A percentile compares a stretch with the other conserved stretches of the same genome.
Evolutionary conservation across 345 rosid genomes (phyloP).

Genomic region (Abelmoschus esculentus): DNA sequence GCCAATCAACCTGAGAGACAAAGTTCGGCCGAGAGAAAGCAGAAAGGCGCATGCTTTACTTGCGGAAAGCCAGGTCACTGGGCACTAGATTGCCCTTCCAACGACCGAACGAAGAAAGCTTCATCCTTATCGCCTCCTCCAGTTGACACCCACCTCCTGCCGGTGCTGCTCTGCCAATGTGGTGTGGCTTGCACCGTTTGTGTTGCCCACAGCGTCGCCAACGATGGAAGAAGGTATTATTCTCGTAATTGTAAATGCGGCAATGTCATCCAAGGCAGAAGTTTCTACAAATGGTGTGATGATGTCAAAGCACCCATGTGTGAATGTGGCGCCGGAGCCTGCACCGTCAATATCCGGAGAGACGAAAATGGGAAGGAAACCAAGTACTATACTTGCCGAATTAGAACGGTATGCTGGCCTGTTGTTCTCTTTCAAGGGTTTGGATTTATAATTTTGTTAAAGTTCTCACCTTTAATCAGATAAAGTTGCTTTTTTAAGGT

Average conservation of each 20-base stretch:
- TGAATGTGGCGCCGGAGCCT: not conserved
- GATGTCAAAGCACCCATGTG: not conserved
- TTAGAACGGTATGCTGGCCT: not conserved
- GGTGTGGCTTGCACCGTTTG: not conserved
- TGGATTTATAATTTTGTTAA: not conserved
- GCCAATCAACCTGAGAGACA: not conserved
- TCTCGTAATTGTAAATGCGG: not conserved
- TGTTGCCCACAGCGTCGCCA: not conserved
- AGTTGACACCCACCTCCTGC: not conserved
- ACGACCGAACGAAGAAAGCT: not conserved
- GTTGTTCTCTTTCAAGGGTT: not conserved
- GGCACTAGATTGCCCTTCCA: not conserved
- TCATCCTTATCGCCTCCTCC: not conserved
- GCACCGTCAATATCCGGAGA: not conserved
- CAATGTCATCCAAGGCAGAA: not conserved
- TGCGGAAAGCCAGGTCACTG: slow-evolving; percentile 1
- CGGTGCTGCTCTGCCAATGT: slow-evolving; percentile 8
- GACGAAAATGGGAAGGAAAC: not conserved
- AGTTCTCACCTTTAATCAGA: not conserved
- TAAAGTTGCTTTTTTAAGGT: not conserved
- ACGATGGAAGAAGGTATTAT: not conserved
- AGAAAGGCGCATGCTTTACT: not conserved
- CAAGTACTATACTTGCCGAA: slow-evolving; percentile 4
- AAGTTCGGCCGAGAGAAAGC: not conserved
- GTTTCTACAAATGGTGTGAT: not conserved